Evolutionary conservation across 257 asterid species (phyloP), one percentile per base, ranked within the genome.

Genomic region (Vinca minor): DNA sequence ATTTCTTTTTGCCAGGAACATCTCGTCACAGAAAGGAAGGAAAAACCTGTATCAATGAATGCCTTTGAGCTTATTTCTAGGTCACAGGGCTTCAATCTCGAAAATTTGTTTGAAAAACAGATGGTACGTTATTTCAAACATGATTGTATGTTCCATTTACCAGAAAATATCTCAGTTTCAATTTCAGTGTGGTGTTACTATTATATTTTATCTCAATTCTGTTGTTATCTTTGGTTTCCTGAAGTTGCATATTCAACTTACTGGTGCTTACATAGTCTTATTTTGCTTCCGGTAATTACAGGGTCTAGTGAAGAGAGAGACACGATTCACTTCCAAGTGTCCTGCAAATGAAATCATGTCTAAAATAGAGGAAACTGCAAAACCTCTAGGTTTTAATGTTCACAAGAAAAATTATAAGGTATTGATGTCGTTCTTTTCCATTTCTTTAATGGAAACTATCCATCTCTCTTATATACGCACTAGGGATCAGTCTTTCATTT

Each of bases 21-120:
- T 77, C 84, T 88, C 53, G 82, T 88, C 34, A 82, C 83, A 18
- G 95, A 86, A 69, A 81, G 79, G 66, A 81, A 78, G 75, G 95
- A 88, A 75, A 88, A 86, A 77, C 96, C 96, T 26, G 88, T 64
- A 54, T 82, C 95, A 55, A 87, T 82, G 90, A 88, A 88, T 65
- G 95, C 95, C 35, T 86, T 88, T 74, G 90, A 84, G 85, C 84
- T 88, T 53, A 88, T 88, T 47, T 85, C 96, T 14, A 77, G 88
- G 83, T 85, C 94, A 42, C 83, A 81, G 50, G 79, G 92, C 72
- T 82, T 88, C 78, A 88, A 79, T 76, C 94, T 88, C 28, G 94
- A 85, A 59, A 88, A 84, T 62, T 78, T 88, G 72, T 85, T 88
- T 42, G 83, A 79, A 59, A 82, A 82, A 72, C 91, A 82, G 72